Evolutionary conservation across 345 rosid genomes (phyloP).

Genomic region (Litchi chinensis): DNA sequence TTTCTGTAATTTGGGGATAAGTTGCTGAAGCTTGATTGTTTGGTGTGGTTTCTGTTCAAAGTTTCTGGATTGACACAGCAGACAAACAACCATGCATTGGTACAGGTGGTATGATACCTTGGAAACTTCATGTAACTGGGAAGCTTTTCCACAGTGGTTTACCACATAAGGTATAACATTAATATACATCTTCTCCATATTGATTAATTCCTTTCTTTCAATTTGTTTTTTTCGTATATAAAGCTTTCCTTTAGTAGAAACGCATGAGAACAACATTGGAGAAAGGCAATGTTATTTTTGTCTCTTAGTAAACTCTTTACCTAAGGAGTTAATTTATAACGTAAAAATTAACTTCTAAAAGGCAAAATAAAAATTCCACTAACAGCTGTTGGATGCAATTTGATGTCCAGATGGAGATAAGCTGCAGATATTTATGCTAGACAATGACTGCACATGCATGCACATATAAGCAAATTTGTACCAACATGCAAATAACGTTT

Average conservation of each 20-base stretch:
- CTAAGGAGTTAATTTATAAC: neutral
- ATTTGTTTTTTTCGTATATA: neutral
- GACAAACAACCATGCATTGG: slow-evolving; percentile 99
- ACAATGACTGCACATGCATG: neutral
- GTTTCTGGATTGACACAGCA: slow-evolving; percentile 98
- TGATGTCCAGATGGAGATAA: neutral
- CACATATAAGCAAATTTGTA: neutral
- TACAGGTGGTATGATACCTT: slow-evolving; percentile 97
- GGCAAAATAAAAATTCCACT: neutral
- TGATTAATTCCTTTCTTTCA: neutral
- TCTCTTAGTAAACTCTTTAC: neutral
- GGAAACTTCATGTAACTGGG: slow-evolving; percentile 91
- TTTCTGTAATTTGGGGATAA: neutral
- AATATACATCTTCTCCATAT: neutral
- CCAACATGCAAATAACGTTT: neutral
- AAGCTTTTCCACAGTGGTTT: slow-evolving; percentile 97
- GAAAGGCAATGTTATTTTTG: neutral
- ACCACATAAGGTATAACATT: slow-evolving; percentile 70
- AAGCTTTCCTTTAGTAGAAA: neutral
- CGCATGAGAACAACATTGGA: neutral
- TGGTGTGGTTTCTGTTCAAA: slow-evolving; percentile 30
- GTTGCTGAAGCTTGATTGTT: neutral
- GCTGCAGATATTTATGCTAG: neutral
- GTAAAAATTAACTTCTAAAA: neutral
- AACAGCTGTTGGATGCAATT: neutral